These are phyloP conservation scores for Cercospora sp. DNA, from an alignment of 2,329 filamentous ascomycete species.

Conservation along the genomic window DNA sequence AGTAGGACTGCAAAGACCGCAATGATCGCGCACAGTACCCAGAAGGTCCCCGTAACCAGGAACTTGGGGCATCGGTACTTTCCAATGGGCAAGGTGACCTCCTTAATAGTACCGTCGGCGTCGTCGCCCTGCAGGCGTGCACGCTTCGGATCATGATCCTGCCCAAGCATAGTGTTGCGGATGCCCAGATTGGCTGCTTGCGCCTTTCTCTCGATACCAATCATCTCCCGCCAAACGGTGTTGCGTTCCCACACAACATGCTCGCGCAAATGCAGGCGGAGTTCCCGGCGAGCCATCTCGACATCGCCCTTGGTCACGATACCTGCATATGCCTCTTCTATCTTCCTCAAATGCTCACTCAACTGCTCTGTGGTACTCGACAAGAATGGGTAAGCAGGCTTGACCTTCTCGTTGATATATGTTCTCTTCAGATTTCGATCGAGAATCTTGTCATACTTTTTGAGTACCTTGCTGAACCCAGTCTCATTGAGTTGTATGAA, in stretches of 20 bases:
- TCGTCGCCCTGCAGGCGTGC: constrained; percentile 84
- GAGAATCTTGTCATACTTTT: constrained; percentile 97
- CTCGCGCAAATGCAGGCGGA: constrained; percentile 87
- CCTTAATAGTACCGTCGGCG: constrained; percentile 63
- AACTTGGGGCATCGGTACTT: constrained; percentile 74
- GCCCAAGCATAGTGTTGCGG: constrained; percentile 73
- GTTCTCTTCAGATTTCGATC: constrained; percentile 74
- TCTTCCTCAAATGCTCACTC: constrained; percentile 68
- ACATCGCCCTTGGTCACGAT: constrained; percentile 81
- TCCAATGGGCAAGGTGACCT: constrained; percentile 77
- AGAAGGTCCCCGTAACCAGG: constrained; percentile 80
- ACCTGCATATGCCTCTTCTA: constrained; percentile 78
- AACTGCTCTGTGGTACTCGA: constrained; percentile 69
- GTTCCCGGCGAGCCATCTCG: constrained; percentile 73
- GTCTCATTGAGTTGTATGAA: constrained; percentile 96
- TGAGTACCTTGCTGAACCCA: constrained; percentile 92
- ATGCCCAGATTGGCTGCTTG: constrained; percentile 90
- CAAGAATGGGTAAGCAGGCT: constrained; percentile 78
- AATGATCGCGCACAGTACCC: constrained; percentile 70
- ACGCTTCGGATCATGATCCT: constrained; percentile 65
- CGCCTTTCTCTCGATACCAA: constrained; percentile 91
- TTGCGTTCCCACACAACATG: constrained; percentile 99
- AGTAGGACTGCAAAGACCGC: constrained; percentile 73
- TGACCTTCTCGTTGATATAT: constrained; percentile 74
- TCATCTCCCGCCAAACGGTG: constrained; percentile 98